phyloP scores from a whole-genome alignment of 148 eudicot species.

The Diospyros kaki region DNA sequence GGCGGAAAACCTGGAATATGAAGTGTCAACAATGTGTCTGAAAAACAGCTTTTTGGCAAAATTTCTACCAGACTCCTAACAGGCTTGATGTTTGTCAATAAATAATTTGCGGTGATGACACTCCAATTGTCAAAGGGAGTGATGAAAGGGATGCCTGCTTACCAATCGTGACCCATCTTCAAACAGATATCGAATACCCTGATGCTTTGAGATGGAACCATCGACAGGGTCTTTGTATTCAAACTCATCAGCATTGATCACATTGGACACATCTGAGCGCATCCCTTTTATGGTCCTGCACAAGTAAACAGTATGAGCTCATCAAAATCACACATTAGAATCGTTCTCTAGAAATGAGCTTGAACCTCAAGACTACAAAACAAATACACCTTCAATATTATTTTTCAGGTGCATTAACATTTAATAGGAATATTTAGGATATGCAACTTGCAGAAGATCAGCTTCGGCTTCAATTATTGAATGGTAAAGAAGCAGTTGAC shows the following conservation, averaged over 20 bases:
- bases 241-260: conserved; percentile 75
- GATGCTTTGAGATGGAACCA: conserved; percentile 91
- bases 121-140: not conserved
- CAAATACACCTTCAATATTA: not conserved
- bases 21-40: not conserved
- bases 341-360: not conserved
- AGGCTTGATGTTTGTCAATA: too few relatives aligned
- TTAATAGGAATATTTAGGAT: not conserved
- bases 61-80: not conserved
- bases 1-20: conserved; percentile 70
- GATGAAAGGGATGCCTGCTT: conserved; percentile 15
- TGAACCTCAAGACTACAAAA: not conserved
- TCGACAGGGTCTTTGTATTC: conserved; percentile 97
- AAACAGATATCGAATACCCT: conserved; percentile 90
- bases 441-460: not conserved
- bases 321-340: not conserved
- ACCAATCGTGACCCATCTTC: conserved; percentile 95
- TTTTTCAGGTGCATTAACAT: not conserved
- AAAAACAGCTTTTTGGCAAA: not conserved
- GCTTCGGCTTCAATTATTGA: not conserved
- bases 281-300: conserved; percentile 55
- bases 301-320: conserved; percentile 4
- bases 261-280: conserved; percentile 59
- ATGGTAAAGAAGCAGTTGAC: too few relatives aligned
- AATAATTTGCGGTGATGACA: not conserved